Percentiles rank a stretch among this genome's conserved stretches.
phyloP scores from a whole-genome alignment of 2,329 filamentous ascomycete genomes.

The Scorias spongiosa region DNA sequence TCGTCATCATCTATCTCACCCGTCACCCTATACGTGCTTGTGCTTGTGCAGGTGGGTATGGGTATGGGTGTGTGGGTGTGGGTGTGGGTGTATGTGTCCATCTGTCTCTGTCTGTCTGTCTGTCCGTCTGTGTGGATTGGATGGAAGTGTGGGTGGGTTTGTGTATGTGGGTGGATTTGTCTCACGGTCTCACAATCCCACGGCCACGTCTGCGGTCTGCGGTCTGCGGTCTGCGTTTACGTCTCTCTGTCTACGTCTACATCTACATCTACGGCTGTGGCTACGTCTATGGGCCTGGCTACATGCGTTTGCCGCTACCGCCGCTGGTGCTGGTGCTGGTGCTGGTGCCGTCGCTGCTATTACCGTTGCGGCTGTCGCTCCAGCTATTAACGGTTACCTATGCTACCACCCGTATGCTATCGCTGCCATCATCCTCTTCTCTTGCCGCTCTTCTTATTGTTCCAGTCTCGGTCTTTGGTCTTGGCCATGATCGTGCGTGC shows the following conservation, averaged over 20 bases:
- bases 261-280: no score
- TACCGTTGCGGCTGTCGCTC: neutral
- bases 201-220: no score
- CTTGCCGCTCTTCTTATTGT: neutral
- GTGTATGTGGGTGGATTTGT: no score
- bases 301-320: neutral
- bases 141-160: no score
- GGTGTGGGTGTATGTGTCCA: neutral
- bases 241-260: no score
- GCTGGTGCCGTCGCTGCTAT: neutral
- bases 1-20: no score
- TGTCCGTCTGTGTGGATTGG: no score
- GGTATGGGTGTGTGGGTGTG: neutral
- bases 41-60: neutral
- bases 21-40: neutral
- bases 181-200: no score
- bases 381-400: neutral
- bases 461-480: neutral
- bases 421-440: neutral
- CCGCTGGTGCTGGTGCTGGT: neutral
- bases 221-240: no score
- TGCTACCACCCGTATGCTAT: no score
- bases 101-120: no score
- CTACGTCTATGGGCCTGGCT: no score
- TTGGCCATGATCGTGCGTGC: neutral